Percentiles rank a stretch among this genome's conserved stretches.
phyloP scores from a whole-genome alignment of 768 basidiomycete genomes.

The Lepiota subincarnata region DNA sequence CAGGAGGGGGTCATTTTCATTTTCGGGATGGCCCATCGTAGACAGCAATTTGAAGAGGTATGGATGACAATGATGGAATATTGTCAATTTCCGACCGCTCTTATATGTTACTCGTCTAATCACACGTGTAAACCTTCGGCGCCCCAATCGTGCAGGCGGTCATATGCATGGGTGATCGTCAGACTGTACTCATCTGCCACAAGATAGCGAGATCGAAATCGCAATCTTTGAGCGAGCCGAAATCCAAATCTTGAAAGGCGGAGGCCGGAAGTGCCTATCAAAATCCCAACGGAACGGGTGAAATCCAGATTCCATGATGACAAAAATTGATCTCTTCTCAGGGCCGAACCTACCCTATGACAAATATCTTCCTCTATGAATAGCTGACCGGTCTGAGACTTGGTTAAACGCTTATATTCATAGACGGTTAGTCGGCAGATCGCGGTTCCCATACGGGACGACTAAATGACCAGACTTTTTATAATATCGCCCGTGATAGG shows the following conservation, averaged over 20 bases:
- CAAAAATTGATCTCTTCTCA: constrained; percentile 1
- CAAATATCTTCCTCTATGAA: background rate
- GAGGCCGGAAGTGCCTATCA: constrained; percentile 2
- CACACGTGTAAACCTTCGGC: constrained; percentile 11
- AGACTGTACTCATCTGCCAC: background rate
- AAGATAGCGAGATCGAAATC: constrained; percentile 1
- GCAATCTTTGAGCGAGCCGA: background rate
- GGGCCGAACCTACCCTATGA: background rate
- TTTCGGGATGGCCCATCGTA: constrained; percentile 18
- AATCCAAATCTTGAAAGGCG: constrained; percentile 5
- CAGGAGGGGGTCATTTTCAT: constrained; percentile 24
- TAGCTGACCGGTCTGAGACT: background rate
- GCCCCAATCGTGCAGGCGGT: constrained; percentile 2
- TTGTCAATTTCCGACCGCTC: constrained; percentile 2
- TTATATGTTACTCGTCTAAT: constrained; percentile 16
- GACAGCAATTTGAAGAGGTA: background rate
- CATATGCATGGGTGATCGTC: constrained; percentile 3
- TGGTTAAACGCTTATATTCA: background rate
- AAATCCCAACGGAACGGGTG: constrained; percentile 6
- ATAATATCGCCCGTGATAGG: background rate
- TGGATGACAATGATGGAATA: constrained; percentile 5
- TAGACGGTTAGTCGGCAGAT: background rate
- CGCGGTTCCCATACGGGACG: background rate
- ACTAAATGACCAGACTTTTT: background rate
- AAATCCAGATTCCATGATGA: constrained; percentile 9